Evolutionary conservation across 129 eudicot genomes (phyloP), one percentile per base, ranked within the genome.

Genomic region (Smallanthus sonchifolius): DNA sequence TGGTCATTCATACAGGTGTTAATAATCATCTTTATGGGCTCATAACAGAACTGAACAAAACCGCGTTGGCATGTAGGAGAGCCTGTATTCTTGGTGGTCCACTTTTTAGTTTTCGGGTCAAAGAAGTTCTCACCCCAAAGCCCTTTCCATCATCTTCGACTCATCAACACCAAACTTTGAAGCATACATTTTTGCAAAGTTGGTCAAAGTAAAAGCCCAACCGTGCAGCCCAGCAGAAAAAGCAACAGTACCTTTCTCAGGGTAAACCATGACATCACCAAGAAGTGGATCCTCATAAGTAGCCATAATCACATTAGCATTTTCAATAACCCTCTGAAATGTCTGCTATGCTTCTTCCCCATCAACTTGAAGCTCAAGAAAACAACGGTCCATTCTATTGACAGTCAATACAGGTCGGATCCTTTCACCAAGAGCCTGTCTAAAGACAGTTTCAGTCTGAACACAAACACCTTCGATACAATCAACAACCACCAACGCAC

Each of bases 351-450:
- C 91, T 67, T 87, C 88, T 82, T 87, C 91, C 4, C 91, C 88
- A 11, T 87, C 91, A 60, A 87, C 84, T 70, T 84, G 88, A 36
- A 87, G 91, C 81, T 87, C 91, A 61, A 86, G 88, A 78, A 86
- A 86, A 75, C 86, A 86, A 66, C 88, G 76, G 84, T 86, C 88
- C 91, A 86, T 86, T 81, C 83, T 83, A 86, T 86, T 86, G 30
- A 86, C 91, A 0, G 84, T 83, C 62, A 83, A 67, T 2, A 84
- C 85, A 10, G 88, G 88, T n/a, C 85, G 79, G 30, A 84, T 87
- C 78, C 92, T 87, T 68, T 87, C 92, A 11, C 89, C 89, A 17
- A 87, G 92, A 1, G 89, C 92, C 71, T 87, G 89, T 8, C 92
- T 76, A 32, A 87, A 89, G 20, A 84, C 92, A 14, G 89, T 87